Evolutionary conservation across 352 stramenopile genomes (phyloP), one percentile per base, ranked within the genome.

Genomic region (Phytophthora sansomeana): DNA sequence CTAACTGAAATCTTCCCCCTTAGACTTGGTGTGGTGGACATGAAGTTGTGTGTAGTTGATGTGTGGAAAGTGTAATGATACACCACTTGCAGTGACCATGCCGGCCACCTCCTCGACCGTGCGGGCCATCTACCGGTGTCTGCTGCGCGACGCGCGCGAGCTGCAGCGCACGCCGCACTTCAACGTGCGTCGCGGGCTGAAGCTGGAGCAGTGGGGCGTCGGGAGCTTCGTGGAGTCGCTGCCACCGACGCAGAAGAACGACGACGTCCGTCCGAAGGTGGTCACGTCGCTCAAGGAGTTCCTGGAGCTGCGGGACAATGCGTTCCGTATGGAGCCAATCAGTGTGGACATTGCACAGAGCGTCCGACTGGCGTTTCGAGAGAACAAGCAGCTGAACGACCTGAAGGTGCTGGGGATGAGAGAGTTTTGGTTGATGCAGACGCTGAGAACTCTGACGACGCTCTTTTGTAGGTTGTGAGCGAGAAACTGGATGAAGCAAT

Each of bases 401-500:
- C 47, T 65, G 5, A 76, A 85, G 68, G 79, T 91, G 43, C 5
- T 24, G 17, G 13, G 2, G 6, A 26, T 24, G n/a, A 33, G 17
- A 47, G 14, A 42, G 14, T 19, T 17, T 58, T 21, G n/a, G 19
- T 4, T 49, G 39, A 19, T 41, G 11, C 35, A 8, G 35, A 47
- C n/a, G 16, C 28, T 42, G 49, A 48, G 17, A 47, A 24, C 30
- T n/a, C 41, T 64, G 33, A 62, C 47, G 36, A 53, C 29, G 14
- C 30, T 33, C 26, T 41, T 24, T 49, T 11, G 30, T 38, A 89
- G 81, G 42, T 54, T 70, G 70, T 63, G 33, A 77, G 62, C 39
- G 54, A 58, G 6, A 90, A 91, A 48, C 41, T 94, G 55, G 84
- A 94, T 36, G 82, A 92, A 60, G 81, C 80, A 4, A 89, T 94